These are phyloP conservation scores for Globisporangium solare DNA, from an alignment of 352 stramenopile species.

Conservation along the genomic window DNA sequence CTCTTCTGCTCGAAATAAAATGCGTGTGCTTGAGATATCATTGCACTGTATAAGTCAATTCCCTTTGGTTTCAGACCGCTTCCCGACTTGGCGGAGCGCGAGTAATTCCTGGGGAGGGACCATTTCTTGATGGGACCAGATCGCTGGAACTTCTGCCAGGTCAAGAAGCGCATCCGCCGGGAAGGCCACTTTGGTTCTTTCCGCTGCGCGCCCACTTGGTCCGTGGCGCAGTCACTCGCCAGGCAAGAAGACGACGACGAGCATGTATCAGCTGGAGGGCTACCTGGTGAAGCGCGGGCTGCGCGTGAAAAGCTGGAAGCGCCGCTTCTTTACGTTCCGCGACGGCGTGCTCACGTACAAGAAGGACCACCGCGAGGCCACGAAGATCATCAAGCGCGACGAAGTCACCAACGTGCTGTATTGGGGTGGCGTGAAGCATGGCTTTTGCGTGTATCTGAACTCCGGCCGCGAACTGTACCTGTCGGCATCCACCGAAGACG, in stretches of 20 bases:
- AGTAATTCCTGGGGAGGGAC: constrained; percentile 8
- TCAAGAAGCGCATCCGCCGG: too few species aligned
- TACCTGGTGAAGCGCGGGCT: constrained; percentile 57
- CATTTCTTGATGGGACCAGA: constrained; percentile 5
- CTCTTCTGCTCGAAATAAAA: neutral
- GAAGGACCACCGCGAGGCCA: constrained; percentile 39
- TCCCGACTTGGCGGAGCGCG: neutral
- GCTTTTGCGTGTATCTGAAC: constrained; percentile 49
- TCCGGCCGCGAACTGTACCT: constrained; percentile 50
- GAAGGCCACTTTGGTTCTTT: constrained; percentile 4
- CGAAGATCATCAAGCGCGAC: constrained; percentile 43
- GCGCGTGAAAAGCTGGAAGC: constrained; percentile 66
- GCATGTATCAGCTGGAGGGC: constrained; percentile 26
- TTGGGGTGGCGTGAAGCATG: constrained; percentile 52
- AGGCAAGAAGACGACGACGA: neutral
- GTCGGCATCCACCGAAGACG: constrained; percentile 40
- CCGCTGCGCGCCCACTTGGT: neutral
- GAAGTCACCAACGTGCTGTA: constrained; percentile 61
- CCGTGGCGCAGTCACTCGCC: too few species aligned
- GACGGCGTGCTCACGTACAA: constrained; percentile 58
- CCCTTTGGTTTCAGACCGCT: neutral
- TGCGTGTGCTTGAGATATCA: too few species aligned
- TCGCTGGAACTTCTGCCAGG: neutral
- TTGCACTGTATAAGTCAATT: neutral
- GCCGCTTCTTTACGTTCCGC: constrained; percentile 61